Percentiles rank a stretch among this genome's conserved stretches.
Evolutionary conservation across 345 rosid genomes (phyloP).

Genomic region (Lumnitzera littorea): DNA sequence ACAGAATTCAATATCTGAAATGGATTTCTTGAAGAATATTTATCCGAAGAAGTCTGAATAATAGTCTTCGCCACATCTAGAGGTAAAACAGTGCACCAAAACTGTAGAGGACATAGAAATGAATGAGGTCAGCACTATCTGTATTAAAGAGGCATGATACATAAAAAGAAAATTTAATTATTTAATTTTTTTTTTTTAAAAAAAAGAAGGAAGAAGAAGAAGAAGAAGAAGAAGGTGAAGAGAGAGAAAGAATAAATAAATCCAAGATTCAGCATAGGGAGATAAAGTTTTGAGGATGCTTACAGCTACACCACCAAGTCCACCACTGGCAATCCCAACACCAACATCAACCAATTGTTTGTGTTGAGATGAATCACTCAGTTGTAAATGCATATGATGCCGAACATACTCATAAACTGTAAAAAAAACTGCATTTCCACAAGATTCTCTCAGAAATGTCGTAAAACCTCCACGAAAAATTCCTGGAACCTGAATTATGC

Average conservation of each 20-base stretch:
- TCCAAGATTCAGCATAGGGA: not conserved
- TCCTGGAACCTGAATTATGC: constrained; percentile 65
- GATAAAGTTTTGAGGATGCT: constrained; percentile 16
- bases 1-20: constrained; percentile 65
- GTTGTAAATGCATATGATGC: constrained; percentile 51
- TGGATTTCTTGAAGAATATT: constrained; percentile 53
- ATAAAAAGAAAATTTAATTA: no score
- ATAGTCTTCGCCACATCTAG: constrained; percentile 89
- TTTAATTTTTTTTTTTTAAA: no score
- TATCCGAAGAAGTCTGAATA: constrained; percentile 72
- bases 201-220: no score
- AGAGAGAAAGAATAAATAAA: not conserved
- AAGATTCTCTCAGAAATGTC: constrained; percentile 71
- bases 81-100: constrained; percentile 79
- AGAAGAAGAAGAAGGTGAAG: not conserved
- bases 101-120: constrained; percentile 28
- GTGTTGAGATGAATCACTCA: constrained; percentile 32
- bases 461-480: constrained; percentile 82
- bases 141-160: no score
- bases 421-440: constrained; percentile 79
- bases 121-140: no score
- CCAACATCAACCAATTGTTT: constrained; percentile 70
- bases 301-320: constrained; percentile 95
- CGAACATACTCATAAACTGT: constrained; percentile 70
- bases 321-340: constrained; percentile 75